Conservation (phyloP, 345 rosid genomes). For the Corchorus olitorius region DNA sequence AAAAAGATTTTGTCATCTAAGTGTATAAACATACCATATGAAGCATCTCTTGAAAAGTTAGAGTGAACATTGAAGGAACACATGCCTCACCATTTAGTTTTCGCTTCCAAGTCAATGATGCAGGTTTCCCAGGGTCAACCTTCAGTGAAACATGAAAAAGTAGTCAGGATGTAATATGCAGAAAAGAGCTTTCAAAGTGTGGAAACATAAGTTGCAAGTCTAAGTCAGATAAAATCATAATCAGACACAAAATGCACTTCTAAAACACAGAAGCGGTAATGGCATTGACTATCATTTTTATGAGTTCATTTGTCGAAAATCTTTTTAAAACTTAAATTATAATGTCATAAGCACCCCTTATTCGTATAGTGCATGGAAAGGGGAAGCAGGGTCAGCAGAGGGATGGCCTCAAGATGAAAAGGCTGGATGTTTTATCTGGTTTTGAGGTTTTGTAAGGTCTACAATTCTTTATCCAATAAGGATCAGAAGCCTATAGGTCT, state of each 20-base stretch:
- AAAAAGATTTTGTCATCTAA: not conserved
- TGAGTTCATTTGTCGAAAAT: not conserved
- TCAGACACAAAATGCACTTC: slow-evolving; percentile 1
- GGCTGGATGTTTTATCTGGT: not conserved
- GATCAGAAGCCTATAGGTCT: not conserved
- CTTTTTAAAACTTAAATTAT: not conserved
- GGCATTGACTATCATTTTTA: slow-evolving; percentile 3
- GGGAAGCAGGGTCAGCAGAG: not conserved
- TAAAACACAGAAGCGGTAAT: slow-evolving; percentile 1
- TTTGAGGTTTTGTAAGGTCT: not conserved
- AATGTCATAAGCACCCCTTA: not conserved
- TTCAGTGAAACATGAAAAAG: slow-evolving; percentile 25
- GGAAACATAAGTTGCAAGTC: not conserved
- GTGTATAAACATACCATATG: slow-evolving; percentile 50
- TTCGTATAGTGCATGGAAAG: not conserved
- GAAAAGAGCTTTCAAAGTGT: not conserved
- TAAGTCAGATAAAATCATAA: not conserved
- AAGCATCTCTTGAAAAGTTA: slow-evolving; percentile 55
- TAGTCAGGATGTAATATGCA: not conserved
- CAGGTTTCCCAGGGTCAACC: slow-evolving; percentile 61
- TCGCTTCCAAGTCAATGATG: slow-evolving; percentile 67
- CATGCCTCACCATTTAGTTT: slow-evolving; percentile 41
- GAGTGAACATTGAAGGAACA: slow-evolving; percentile 40
- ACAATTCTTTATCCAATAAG: slow-evolving; percentile 6
- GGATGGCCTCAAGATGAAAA: not conserved